phyloP scores from a whole-genome alignment of 441 rosid genomes.

The Rhodomyrtus psidioides region DNA sequence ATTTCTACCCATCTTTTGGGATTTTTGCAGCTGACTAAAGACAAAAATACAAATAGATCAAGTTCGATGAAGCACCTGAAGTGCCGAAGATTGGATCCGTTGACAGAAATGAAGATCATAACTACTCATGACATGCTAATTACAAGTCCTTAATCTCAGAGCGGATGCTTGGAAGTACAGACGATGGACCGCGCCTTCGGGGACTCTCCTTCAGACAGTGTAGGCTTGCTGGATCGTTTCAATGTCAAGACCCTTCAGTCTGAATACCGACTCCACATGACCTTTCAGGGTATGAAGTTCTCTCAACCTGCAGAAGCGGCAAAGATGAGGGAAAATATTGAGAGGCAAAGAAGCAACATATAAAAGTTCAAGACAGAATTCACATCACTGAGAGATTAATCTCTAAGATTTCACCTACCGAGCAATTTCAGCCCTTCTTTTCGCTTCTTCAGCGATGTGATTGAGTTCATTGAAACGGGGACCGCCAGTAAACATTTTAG shows the following conservation, averaged over 20 bases:
- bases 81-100: background rate
- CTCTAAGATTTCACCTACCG: background rate
- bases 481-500: background rate
- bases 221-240: background rate
- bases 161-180: background rate
- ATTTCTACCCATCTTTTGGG: background rate
- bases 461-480: constrained; percentile 1
- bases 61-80: background rate
- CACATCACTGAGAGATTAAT: background rate
- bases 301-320: background rate
- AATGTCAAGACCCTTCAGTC: background rate
- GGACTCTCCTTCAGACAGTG: background rate
- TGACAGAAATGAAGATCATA: background rate
- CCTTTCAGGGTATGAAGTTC: background rate
- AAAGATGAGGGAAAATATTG: background rate
- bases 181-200: background rate
- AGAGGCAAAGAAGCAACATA: background rate
- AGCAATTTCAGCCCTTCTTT: constrained; percentile 9
- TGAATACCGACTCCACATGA: background rate
- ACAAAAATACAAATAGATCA: background rate
- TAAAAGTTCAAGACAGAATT: background rate
- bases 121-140: background rate
- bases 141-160: background rate
- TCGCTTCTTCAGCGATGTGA: constrained; percentile 8
- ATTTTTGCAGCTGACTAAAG: background rate